Evolutionary conservation across 371 early-diverging fungal genomes (phyloP).

Genomic region (Mucor mucedo): DNA sequence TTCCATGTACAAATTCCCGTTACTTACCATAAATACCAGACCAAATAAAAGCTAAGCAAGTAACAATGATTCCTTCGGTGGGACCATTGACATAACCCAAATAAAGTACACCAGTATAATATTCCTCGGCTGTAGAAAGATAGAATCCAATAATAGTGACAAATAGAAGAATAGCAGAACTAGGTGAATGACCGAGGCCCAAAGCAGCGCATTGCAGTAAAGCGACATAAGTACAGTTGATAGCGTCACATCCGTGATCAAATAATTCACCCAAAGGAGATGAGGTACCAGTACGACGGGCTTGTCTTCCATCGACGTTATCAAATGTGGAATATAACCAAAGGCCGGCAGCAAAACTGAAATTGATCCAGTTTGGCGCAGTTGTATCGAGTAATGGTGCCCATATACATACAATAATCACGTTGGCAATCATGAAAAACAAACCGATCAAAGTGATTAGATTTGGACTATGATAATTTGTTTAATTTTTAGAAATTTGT

Average conservation of each 20-base stretch:
- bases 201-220: slow-evolving; percentile 86
- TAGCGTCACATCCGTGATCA: slow-evolving; percentile 93
- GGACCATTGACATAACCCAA: slow-evolving; percentile 96
- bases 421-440: slow-evolving; percentile 81
- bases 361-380: slow-evolving; percentile 87
- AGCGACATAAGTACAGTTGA: slow-evolving; percentile 89
- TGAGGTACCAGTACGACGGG: slow-evolving; percentile 89
- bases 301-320: slow-evolving; percentile 98
- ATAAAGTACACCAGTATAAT: slow-evolving; percentile 93
- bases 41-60: slow-evolving; percentile 70
- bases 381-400: slow-evolving; percentile 76
- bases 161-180: slow-evolving; percentile 65
- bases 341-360: slow-evolving; percentile 84
- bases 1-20: background rate
- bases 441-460: slow-evolving; percentile 97
- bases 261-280: slow-evolving; percentile 97
- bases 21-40: slow-evolving; percentile 67
- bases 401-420: slow-evolving; percentile 70
- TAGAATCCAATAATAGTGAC: slow-evolving; percentile 87
- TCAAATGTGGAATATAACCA: slow-evolving; percentile 97
- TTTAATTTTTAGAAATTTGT: background rate
- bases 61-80: slow-evolving; percentile 90
- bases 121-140: slow-evolving; percentile 95
- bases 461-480: slow-evolving; percentile 81
- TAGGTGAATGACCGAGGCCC: slow-evolving; percentile 80